phyloP scores from a whole-genome alignment of 2,329 filamentous ascomycete genomes.

The Ophiostoma tasmaniense region DNA sequence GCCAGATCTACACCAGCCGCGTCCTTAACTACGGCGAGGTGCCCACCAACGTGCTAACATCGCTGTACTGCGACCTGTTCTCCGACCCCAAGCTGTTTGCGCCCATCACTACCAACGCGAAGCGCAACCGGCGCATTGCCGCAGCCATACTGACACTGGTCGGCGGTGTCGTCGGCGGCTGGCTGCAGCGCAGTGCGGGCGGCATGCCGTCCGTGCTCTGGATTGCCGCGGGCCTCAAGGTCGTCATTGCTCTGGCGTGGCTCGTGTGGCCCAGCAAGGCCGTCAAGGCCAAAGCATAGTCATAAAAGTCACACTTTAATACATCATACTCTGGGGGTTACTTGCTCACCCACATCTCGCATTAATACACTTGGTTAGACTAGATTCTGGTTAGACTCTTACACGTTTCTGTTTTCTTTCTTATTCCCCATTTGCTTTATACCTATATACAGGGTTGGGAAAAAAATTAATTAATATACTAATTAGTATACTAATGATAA shows the following conservation, averaged over 20 bases:
- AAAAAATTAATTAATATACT: too few relatives aligned
- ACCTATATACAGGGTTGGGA: too few relatives aligned
- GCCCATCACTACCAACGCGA: constrained; percentile 35
- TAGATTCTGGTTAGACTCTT: neutral
- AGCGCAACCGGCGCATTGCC: constrained; percentile 42
- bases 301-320: neutral
- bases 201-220: constrained; percentile 39
- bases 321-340: neutral
- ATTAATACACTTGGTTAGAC: neutral
- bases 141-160: constrained; percentile 42
- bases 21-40: constrained; percentile 45
- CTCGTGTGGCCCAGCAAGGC: constrained; percentile 44
- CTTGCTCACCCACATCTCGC: neutral
- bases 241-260: constrained; percentile 49
- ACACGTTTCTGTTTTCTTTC: neutral
- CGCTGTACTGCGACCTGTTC: constrained; percentile 45
- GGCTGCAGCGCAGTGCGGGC: constrained; percentile 42
- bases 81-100: constrained; percentile 43
- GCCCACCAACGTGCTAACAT: constrained; percentile 48
- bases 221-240: constrained; percentile 51
- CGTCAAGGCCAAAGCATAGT: neutral
- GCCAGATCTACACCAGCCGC: constrained; percentile 46
- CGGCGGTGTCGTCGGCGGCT: constrained; percentile 43
- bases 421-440: neutral
- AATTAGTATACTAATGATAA: too few relatives aligned